Evolutionary conservation across 2,329 filamentous ascomycete species (phyloP), one percentile per base, ranked within the genome.

Genomic region (Diaporthe amygdali): DNA sequence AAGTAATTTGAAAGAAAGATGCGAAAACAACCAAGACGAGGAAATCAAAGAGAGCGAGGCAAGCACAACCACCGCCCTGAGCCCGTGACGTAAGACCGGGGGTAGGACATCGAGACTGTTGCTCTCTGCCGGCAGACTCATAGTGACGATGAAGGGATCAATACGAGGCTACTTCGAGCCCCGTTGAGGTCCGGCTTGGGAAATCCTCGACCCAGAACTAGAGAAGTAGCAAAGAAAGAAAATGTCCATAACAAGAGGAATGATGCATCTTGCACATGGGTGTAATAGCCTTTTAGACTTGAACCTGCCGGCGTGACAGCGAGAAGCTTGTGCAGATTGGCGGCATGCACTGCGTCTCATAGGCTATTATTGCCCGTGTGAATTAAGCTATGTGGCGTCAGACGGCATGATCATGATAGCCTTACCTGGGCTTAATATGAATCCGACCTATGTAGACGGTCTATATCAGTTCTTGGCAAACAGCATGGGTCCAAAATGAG

Each of bases 1-100:
- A 25, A 76, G 55, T 5, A 79, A 73, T 64, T 80, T 80, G 72
- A 72, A 41, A 2, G 76, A 78, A 47, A 79, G 76, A 59, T 78
- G 78, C 0, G 75, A 49, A 10, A 78, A 73, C 12, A 78, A 73
- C 7, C 70, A 47, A 3, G 54, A 73, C 1, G 73, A 75, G 1
- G 76, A 73, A 20, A 75, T 47, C 25, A 78, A 75, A 0, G 78
- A 80, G 7, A 79, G 66, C 30, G 52, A 70, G 1, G 77, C 75
- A 2, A 79, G 54, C 59, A 76, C 73, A 2, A 75, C 55, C 12
- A 79, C 73, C 30, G 55, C 76, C 2, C 54, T 72, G 9, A 79
- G 72, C 8, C 78, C 77, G 32, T 70, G 67, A 10, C 74, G 76
- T 51, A 77, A 74, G 2, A 56, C 68, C 2, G 22, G 25, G 1